Base-by-base conservation (phyloP, 352 stramenopile species). In the Hyaloperonospora arabidopsidis region DNA sequence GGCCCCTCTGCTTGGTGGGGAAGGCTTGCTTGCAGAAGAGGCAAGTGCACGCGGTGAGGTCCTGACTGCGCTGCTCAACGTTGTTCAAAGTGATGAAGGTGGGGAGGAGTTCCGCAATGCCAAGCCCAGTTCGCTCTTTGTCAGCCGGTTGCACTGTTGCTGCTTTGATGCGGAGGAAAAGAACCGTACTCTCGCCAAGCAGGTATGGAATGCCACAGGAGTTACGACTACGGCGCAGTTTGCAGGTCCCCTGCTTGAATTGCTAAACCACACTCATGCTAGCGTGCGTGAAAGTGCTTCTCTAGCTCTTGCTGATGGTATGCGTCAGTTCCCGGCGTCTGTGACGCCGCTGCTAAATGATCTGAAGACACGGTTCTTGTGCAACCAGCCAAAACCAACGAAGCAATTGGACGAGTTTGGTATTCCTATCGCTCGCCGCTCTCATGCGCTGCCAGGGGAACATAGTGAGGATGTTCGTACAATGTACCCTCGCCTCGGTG, bases 211-310 rank as follows among this genome's bases (percentile, higher is more conserved):
- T 14, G 58, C 66, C 13, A 80, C 66, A 0, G 71, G 57, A n/a
- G 67, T 68, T 0, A 58, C 68, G 39, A 59, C 91, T 25, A 76
- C 74, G n/a, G 64, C 70, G 36, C 60, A 84, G 11, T 90, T 84
- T 53, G 79, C 79, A 0, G 80, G 70, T 1, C 69, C 74, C 4
- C 47, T 95, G 39, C 68, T 93, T 12, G 63, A 72, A 34, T 53
- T 96, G 45, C 61, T 97, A 5, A 82, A 84, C 52, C 87, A 97
- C 65, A 46, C 61, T 12, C 70, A 86, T 44, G 63, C 51, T 21
- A 87, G 87, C 45, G 84, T 95, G 4, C 85, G 87, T 29, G 77
- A 87, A 53, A 86, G 76, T 6, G 85, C 85, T 10, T 77, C 79
- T 32, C 68, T 85, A 15, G 84, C 84, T 17, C 72, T 96, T 53